These are phyloP conservation scores for Kwoniella europaea DNA, from an alignment of 768 basidiomycete genomes.

Conservation along the genomic window DNA sequence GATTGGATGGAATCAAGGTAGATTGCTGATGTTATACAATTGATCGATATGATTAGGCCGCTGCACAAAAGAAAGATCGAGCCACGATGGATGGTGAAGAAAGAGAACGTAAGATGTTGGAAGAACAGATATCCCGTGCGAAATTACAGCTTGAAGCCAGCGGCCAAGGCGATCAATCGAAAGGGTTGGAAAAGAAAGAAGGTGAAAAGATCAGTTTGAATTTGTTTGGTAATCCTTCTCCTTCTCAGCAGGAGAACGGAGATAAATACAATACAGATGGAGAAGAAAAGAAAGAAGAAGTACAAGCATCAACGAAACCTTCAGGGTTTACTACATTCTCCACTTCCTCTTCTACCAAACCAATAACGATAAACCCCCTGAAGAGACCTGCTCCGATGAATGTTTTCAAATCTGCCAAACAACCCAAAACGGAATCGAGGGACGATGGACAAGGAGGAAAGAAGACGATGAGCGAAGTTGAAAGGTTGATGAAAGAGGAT, in stretches of 20 bases:
- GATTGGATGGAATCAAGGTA: neutral
- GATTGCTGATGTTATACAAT: constrained; percentile 1
- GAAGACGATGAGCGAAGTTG: constrained; percentile 76
- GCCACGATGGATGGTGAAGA: constrained; percentile 91
- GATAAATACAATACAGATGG: neutral
- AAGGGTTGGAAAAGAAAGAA: constrained; percentile 49
- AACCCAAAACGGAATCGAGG: constrained; percentile 33
- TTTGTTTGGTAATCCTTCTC: constrained; percentile 1
- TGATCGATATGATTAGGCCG: constrained; percentile 40
- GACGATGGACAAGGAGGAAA: constrained; percentile 59
- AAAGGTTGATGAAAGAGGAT: constrained; percentile 84
- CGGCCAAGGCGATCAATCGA: constrained; percentile 11
- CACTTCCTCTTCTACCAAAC: constrained; percentile 21
- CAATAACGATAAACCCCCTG: constrained; percentile 41
- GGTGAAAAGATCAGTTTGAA: constrained; percentile 52
- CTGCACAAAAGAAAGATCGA: constrained; percentile 78
- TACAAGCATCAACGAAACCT: constrained; percentile 8
- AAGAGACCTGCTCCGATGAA: constrained; percentile 62
- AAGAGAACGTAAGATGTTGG: constrained; percentile 83
- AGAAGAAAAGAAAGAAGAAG: neutral
- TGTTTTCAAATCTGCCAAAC: constrained; percentile 61
- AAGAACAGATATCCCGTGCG: constrained; percentile 93
- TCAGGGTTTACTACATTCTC: constrained; percentile 28
- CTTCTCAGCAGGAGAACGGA: neutral
- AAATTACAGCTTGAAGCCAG: constrained; percentile 51